A percentile compares a stretch with the other conserved stretches of the same genome.
phyloP scores from a whole-genome alignment of 176 grass and related monocot species.

The Ampelocalamus luodianensis region DNA sequence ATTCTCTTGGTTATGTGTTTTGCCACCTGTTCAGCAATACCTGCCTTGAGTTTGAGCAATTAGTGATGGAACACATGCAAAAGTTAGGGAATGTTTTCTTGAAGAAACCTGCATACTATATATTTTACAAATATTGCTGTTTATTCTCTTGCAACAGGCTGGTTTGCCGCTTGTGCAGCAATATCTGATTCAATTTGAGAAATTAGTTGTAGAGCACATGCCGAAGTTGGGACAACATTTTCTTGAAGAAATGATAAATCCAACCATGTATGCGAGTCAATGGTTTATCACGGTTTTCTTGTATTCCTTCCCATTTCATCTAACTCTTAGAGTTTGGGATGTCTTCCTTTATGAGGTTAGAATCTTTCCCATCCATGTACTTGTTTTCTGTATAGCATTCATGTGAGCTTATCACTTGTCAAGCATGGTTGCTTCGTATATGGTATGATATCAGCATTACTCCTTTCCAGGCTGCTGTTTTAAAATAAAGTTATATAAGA shows the following conservation, averaged over 20 bases:
- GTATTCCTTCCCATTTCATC: conserved; percentile 87
- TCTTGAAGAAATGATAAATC: conserved; percentile 92
- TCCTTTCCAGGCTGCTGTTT: background rate
- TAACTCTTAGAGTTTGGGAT: conserved; percentile 95
- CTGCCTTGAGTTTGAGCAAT: conserved; percentile 5
- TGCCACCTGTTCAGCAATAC: background rate
- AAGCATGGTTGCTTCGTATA: conserved; percentile 6
- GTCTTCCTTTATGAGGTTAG: conserved; percentile 95
- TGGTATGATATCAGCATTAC: background rate
- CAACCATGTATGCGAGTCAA: conserved; percentile 97
- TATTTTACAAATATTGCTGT: conserved; percentile 38
- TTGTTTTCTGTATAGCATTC: conserved; percentile 14
- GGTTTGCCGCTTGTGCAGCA: conserved; percentile 89
- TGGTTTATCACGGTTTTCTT: conserved; percentile 99
- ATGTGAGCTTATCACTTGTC: background rate
- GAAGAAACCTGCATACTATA: conserved; percentile 19
- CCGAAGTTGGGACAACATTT: conserved; percentile 91
- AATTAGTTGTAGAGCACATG: conserved; percentile 81
- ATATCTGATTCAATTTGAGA: conserved; percentile 86
- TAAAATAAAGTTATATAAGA: background rate
- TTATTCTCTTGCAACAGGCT: conserved; percentile 58
- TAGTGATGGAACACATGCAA: conserved; percentile 1
- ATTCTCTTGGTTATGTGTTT: background rate
- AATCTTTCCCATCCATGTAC: conserved; percentile 30
- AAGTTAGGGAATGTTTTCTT: background rate